Evolutionary conservation across 1,139 yeast genomes (phyloP).

Genomic region (Saccharomyces hybrid): DNA sequence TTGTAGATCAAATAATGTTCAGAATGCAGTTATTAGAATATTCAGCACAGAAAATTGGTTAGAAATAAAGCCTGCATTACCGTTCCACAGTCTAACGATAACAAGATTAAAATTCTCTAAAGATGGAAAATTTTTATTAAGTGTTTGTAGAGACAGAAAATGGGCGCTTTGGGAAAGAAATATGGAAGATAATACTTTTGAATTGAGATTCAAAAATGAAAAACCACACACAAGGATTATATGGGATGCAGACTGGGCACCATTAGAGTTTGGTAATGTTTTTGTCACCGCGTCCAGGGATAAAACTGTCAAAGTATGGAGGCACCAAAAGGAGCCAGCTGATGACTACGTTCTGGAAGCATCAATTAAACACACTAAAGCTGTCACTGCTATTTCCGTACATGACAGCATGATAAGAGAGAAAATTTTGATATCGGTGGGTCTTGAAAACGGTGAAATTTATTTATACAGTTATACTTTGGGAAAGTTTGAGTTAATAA

Average conservation of each 20-base stretch:
- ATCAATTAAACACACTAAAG: conserved; percentile 39
- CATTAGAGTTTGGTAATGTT: conserved; percentile 34
- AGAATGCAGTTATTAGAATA: conserved; percentile 79
- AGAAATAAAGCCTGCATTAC: conserved; percentile 42
- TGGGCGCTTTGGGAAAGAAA: conserved; percentile 66
- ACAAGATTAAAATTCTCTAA: conserved; percentile 76
- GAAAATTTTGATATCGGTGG: conserved; percentile 48
- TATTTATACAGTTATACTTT: conserved; percentile 30
- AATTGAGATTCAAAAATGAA: conserved; percentile 42
- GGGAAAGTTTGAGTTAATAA: conserved; percentile 27
- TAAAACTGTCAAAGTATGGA: conserved; percentile 70
- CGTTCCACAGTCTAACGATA: conserved; percentile 77
- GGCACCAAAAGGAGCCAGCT: conserved; percentile 23
- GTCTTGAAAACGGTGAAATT: conserved; percentile 61
- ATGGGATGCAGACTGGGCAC: conserved; percentile 93
- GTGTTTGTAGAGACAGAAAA: conserved; percentile 88
- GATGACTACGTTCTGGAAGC: conserved; percentile 22
- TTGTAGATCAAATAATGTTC: conserved; percentile 78
- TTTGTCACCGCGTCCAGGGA: conserved; percentile 90
- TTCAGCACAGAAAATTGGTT: conserved; percentile 62
- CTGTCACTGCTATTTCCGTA: conserved; percentile 71
- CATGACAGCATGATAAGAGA: conserved; percentile 30
- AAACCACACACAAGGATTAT: conserved; percentile 88
- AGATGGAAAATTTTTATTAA: conserved; percentile 57
- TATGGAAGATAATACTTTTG: conserved; percentile 35